Evolutionary conservation across 306 rosid genomes (phyloP).

Genomic region (Corylus avellana): DNA sequence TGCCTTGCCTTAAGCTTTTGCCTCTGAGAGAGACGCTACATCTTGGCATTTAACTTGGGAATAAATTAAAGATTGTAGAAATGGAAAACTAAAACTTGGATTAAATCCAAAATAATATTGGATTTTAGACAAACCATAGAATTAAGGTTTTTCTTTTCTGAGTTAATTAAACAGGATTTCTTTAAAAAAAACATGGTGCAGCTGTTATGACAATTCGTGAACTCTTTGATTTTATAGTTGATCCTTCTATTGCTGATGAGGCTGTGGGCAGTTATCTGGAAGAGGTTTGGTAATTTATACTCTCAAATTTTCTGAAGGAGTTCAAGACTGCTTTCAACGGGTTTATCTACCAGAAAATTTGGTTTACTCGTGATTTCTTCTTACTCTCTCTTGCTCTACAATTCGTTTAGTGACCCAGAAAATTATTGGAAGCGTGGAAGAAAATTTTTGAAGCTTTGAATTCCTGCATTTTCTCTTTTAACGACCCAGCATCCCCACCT

Average conservation of each 20-base stretch:
- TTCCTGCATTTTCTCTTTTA: too few relatives aligned
- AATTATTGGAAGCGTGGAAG: too few relatives aligned
- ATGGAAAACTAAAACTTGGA: neutral
- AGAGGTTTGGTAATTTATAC: slow-evolving; percentile 47
- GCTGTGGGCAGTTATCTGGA: slow-evolving; percentile 77
- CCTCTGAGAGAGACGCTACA: neutral
- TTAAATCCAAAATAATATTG: neutral
- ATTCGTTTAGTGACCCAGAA: too few relatives aligned
- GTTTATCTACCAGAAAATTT: too few relatives aligned
- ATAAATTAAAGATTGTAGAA: neutral
- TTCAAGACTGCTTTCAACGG: slow-evolving; percentile 6
- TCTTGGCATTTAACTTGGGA: neutral
- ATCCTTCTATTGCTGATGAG: slow-evolving; percentile 75
- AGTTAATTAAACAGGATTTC: slow-evolving; percentile 61
- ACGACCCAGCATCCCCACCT: too few relatives aligned
- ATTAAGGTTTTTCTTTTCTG: neutral
- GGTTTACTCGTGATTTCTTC: too few relatives aligned
- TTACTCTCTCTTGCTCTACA: too few relatives aligned
- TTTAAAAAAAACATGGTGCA: slow-evolving; percentile 75
- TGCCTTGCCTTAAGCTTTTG: neutral
- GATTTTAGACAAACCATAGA: neutral
- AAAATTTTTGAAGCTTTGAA: too few relatives aligned
- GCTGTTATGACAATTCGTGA: slow-evolving; percentile 87
- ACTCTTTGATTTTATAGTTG: slow-evolving; percentile 87
- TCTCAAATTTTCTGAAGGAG: slow-evolving; percentile 17